phyloP scores from a whole-genome alignment of 257 asterid species.

The Datura wrightii region DNA sequence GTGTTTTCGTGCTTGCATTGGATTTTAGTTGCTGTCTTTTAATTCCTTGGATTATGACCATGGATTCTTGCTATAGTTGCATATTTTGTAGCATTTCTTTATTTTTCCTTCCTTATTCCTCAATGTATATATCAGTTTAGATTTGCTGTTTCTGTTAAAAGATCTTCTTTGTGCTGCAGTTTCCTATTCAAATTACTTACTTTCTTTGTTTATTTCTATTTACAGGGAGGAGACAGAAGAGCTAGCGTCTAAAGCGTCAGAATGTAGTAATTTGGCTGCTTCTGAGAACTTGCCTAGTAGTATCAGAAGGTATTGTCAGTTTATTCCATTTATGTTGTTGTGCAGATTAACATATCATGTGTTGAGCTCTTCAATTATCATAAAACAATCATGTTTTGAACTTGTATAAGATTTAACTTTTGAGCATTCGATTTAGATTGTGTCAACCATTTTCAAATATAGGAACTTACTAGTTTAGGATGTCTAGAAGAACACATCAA shows the following conservation, averaged over 20 bases:
- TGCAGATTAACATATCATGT: not conserved
- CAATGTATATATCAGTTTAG: not conserved
- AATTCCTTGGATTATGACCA: not conserved
- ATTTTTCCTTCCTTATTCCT: too few species aligned
- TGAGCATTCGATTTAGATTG: not conserved
- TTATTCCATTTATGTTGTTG: not conserved
- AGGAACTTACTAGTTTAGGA: not conserved
- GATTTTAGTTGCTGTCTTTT: not conserved
- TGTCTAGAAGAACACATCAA: not conserved
- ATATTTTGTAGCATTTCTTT: not conserved
- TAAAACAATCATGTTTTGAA: not conserved
- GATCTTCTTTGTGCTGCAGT: not conserved
- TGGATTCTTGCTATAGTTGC: not conserved
- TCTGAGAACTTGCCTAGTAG: conserved; percentile 53
- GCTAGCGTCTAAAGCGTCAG: conserved; percentile 46
- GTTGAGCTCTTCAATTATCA: not conserved
- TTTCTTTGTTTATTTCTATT: not conserved
- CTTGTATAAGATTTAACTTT: not conserved
- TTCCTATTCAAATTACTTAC: not conserved
- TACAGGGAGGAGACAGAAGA: conserved; percentile 82
- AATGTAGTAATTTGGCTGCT: conserved; percentile 33
- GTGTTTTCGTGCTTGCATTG: not conserved
- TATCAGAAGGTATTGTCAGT: conserved; percentile 54
- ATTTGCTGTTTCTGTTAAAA: not conserved
- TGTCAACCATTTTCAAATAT: not conserved